Evolutionary conservation across 345 rosid genomes (phyloP).

Genomic region (Acer yangbiense): DNA sequence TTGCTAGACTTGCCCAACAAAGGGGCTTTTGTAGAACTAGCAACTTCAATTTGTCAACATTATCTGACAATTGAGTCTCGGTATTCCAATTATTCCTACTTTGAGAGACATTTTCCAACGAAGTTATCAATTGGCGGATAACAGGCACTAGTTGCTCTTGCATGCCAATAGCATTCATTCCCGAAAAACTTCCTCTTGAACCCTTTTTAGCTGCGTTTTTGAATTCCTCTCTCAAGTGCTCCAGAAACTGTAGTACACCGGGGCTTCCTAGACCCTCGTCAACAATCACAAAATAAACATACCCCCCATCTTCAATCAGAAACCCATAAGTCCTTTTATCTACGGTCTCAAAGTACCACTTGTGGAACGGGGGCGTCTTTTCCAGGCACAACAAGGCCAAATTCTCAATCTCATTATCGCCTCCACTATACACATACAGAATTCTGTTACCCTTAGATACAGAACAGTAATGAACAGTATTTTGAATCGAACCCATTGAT

Average conservation of each 20-base stretch:
- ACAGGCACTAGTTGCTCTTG: constrained; percentile 75
- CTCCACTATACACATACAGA: constrained; percentile 56
- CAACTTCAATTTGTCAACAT: constrained; percentile 40
- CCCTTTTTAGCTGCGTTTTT: constrained; percentile 58
- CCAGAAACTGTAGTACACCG: constrained; percentile 62
- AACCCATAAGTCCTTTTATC: constrained; percentile 63
- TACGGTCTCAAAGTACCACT: constrained; percentile 78
- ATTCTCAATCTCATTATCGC: constrained; percentile 54
- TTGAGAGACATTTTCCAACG: constrained; percentile 59
- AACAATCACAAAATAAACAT: constrained; percentile 65
- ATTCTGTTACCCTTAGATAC: constrained; percentile 55
- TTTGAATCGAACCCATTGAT: constrained; percentile 59
- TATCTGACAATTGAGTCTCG: constrained; percentile 30
- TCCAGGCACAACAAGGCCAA: constrained; percentile 66
- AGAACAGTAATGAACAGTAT: constrained; percentile 72
- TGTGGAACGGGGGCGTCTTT: constrained; percentile 66
- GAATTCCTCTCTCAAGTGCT: constrained; percentile 71
- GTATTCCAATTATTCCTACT: constrained; percentile 40
- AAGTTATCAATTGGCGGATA: constrained; percentile 56
- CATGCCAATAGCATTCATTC: constrained; percentile 47
- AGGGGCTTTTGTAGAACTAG: constrained; percentile 68
- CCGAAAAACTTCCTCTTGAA: constrained; percentile 63
- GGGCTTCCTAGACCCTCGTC: constrained; percentile 55
- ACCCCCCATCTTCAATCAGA: constrained; percentile 69
- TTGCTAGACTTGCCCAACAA: constrained; percentile 59